Evolutionary conservation across 2,329 filamentous ascomycete genomes (phyloP).

Genomic region (Paecilomyces formosus): DNA sequence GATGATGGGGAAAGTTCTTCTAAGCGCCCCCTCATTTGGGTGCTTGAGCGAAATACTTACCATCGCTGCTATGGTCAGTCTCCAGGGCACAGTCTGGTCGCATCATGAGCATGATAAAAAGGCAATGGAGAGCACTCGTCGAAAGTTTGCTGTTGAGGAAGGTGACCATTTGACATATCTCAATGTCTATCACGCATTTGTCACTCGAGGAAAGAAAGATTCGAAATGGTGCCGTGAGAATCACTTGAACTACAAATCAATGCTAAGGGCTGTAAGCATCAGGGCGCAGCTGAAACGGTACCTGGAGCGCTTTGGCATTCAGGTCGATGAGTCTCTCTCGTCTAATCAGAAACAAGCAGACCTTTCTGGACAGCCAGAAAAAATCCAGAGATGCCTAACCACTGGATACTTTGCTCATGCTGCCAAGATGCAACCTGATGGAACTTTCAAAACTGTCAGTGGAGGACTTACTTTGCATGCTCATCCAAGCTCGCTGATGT

Average conservation of each 20-base stretch:
- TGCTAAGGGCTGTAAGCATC: constrained; percentile 77
- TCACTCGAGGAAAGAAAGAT: constrained; percentile 75
- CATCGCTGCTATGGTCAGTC: constrained; percentile 88
- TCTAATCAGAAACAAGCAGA: constrained; percentile 22
- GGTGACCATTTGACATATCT: constrained; percentile 89
- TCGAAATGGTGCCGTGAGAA: constrained; percentile 82
- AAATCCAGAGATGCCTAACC: constrained; percentile 77
- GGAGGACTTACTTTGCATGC: constrained; percentile 72
- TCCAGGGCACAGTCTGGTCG: constrained; percentile 78
- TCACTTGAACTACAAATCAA: constrained; percentile 75
- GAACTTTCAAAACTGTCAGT: constrained; percentile 78
- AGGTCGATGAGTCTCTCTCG: constrained; percentile 53
- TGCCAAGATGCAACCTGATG: constrained; percentile 88
- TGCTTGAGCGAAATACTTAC: constrained; percentile 82
- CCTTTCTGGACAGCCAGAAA: constrained; percentile 53
- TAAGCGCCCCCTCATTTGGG: constrained; percentile 65
- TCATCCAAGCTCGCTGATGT: constrained; percentile 89
- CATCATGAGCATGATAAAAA: constrained; percentile 71
- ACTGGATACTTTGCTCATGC: constrained; percentile 90
- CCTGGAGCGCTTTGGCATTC: constrained; percentile 74
- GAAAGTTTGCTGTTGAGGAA: constrained; percentile 84
- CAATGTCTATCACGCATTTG: constrained; percentile 87
- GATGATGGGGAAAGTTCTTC: constrained; percentile 86
- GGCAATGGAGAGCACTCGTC: constrained; percentile 62
- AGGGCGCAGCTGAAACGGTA: constrained; percentile 79